A percentile compares a stretch with the other conserved stretches of the same genome.
phyloP scores from a whole-genome alignment of 176 grass and related monocot species.

The Bonia amplexicaulis region DNA sequence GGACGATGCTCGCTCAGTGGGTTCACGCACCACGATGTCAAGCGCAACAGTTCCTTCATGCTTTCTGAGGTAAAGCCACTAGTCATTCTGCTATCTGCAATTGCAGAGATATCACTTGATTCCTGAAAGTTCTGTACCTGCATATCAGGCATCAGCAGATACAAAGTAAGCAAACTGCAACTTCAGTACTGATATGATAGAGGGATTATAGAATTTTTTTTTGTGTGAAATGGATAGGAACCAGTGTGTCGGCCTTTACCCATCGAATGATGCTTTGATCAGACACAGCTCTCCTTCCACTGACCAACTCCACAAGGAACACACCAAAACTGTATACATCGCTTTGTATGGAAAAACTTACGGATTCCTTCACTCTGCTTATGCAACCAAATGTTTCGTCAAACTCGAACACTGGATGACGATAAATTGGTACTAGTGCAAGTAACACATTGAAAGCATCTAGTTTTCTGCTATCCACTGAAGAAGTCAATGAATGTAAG shows the following conservation, averaged over 20 bases:
- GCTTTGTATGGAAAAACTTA: constrained; percentile 54
- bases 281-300: constrained; percentile 46
- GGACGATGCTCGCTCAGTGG: constrained; percentile 48
- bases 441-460: not conserved
- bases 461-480: not conserved
- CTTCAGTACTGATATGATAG: not conserved
- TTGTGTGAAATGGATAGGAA: not conserved
- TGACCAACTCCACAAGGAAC: constrained; percentile 83
- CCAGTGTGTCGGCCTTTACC: constrained; percentile 38
- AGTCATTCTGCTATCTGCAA: constrained; percentile 58
- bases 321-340: constrained; percentile 96
- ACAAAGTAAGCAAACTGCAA: not conserved
- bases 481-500: not conserved
- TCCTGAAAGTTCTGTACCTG: constrained; percentile 67
- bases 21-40: constrained; percentile 76
- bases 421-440: not conserved
- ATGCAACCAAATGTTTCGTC: constrained; percentile 22
- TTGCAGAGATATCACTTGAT: constrained; percentile 38
- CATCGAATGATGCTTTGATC: constrained; percentile 67
- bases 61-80: constrained; percentile 60
- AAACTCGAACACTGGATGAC: not conserved
- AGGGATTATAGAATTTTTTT: not conserved
- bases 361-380: constrained; percentile 60
- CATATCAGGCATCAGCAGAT: not conserved
- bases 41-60: constrained; percentile 65